phyloP scores from a whole-genome alignment of 73 alveolate species.

The Blepharisma japonicum region DNA sequence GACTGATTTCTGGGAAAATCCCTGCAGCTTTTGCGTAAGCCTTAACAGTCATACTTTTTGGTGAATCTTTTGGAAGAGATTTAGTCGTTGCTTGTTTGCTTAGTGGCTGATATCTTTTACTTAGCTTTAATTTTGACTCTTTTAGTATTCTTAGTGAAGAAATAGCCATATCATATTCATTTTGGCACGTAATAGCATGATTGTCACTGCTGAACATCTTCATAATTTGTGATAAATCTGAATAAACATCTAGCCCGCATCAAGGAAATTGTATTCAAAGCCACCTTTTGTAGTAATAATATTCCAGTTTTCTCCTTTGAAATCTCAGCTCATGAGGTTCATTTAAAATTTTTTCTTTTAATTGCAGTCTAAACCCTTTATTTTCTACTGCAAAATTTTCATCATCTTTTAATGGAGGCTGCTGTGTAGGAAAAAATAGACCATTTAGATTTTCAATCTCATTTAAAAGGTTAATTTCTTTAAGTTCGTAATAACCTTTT shows the following conservation, averaged over 20 bases:
- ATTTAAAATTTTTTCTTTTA: conserved; percentile 29
- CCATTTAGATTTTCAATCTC: conserved; percentile 42
- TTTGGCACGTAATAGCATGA: conserved; percentile 31
- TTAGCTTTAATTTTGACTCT: conserved; percentile 38
- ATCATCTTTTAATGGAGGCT: conserved; percentile 35
- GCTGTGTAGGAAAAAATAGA: background rate
- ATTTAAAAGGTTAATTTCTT: conserved; percentile 41
- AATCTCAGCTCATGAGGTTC: conserved; percentile 26
- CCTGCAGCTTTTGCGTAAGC: conserved; percentile 22
- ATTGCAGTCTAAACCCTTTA: conserved; percentile 33
- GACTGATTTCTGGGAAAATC: background rate
- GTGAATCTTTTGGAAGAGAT: background rate
- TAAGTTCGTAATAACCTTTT: conserved; percentile 39
- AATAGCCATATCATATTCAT: conserved; percentile 49
- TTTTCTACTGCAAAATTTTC: conserved; percentile 47
- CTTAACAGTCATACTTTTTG: background rate
- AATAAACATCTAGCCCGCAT: conserved; percentile 53
- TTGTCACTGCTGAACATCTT: conserved; percentile 42
- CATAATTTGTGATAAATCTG: conserved; percentile 51
- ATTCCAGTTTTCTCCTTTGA: conserved; percentile 30
- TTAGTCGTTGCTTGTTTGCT: background rate
- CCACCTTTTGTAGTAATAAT: conserved; percentile 61
- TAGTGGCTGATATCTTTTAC: conserved; percentile 12
- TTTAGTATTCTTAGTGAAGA: conserved; percentile 40
- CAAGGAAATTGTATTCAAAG: conserved; percentile 62